phyloP scores from a whole-genome alignment of 116 monocot species.

The Posidonia oceanica region DNA sequence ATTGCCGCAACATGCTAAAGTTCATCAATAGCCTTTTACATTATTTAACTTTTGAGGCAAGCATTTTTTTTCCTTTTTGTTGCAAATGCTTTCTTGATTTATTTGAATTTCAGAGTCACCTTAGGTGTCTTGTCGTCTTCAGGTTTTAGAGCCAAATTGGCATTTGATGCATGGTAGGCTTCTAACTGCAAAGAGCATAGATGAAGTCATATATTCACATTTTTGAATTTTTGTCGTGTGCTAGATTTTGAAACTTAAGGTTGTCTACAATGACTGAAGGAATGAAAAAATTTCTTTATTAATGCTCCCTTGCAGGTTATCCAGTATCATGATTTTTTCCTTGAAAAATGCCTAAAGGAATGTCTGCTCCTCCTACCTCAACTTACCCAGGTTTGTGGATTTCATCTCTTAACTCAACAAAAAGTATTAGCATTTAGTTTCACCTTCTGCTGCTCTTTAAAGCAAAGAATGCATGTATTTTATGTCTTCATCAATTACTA shows the following conservation, averaged over 20 bases:
- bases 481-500: too few relatives aligned
- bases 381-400: constrained; percentile 57
- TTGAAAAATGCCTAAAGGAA: constrained; percentile 93
- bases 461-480: too few relatives aligned
- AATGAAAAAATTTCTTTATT: constrained; percentile 1
- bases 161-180: constrained; percentile 87
- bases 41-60: constrained; percentile 95
- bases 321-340: constrained; percentile 82
- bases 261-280: background rate
- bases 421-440: too few relatives aligned
- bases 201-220: constrained; percentile 46
- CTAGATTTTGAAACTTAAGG: background rate
- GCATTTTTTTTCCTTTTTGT: constrained; percentile 3
- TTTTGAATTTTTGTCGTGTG: background rate
- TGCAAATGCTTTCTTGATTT: background rate
- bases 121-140: constrained; percentile 5
- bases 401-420: background rate
- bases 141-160: constrained; percentile 99
- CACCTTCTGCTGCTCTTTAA: too few relatives aligned
- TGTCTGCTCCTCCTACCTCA: constrained; percentile 84
- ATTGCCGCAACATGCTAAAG: constrained; percentile 93
- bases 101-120: background rate
- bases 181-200: constrained; percentile 81
- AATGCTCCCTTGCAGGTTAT: constrained; percentile 51
- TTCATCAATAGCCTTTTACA: constrained; percentile 92